Evolutionary conservation across 2,329 filamentous ascomycete genomes (phyloP).

Genomic region (Bipolaris victoriae): DNA sequence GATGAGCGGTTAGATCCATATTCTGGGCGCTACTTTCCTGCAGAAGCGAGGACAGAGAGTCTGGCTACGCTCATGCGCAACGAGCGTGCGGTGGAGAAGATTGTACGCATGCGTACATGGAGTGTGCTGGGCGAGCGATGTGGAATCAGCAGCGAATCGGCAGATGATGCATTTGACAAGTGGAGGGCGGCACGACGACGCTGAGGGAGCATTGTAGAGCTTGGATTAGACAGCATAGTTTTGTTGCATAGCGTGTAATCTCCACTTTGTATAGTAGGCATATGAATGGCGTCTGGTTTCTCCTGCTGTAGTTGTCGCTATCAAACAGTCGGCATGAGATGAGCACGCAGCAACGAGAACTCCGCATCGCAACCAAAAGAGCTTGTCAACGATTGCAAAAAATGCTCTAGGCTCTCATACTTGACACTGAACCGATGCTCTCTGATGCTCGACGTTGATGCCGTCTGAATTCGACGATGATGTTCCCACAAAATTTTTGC

Average conservation of each 20-base stretch:
- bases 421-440: not conserved
- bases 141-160: conserved; percentile 58
- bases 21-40: conserved; percentile 78
- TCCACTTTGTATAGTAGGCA: conserved; percentile 14
- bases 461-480: too few species aligned
- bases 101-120: conserved; percentile 85
- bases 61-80: conserved; percentile 75
- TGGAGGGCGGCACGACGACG: conserved; percentile 35
- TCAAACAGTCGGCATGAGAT: too few species aligned
- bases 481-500: too few species aligned
- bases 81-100: conserved; percentile 77
- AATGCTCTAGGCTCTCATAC: not conserved
- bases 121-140: conserved; percentile 77
- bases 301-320: not conserved
- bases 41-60: conserved; percentile 79
- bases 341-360: not conserved
- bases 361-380: not conserved
- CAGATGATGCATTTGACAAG: conserved; percentile 43
- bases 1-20: conserved; percentile 94
- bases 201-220: not conserved
- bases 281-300: not conserved
- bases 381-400: not conserved
- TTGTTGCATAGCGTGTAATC: conserved; percentile 9
- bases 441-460: not conserved
- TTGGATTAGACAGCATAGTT: too few species aligned